Evolutionary conservation across 192 early-diverging fungal species (phyloP).

Genomic region (Phycomyces nitens): DNA sequence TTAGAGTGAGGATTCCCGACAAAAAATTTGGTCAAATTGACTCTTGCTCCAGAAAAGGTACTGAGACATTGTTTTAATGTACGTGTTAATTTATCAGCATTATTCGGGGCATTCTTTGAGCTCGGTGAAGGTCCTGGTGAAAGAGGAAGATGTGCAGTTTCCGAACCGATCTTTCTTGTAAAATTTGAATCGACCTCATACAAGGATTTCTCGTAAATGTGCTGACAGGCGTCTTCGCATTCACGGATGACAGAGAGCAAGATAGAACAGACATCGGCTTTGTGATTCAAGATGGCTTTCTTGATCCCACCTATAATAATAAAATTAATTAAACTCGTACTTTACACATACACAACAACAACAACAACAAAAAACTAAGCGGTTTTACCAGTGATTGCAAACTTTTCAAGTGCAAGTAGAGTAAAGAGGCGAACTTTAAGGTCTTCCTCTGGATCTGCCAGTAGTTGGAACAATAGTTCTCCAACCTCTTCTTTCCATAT

Average conservation of each 20-base stretch:
- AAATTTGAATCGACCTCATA: too few relatives aligned
- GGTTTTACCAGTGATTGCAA: slow-evolving; percentile 49
- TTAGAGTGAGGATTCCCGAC: not conserved
- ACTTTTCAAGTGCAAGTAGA: slow-evolving; percentile 55
- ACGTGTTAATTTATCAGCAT: not conserved
- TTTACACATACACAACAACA: too few relatives aligned
- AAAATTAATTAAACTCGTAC: slow-evolving; percentile 2
- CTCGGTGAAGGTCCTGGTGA: too few relatives aligned
- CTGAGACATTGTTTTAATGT: not conserved
- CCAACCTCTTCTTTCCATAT: slow-evolving; percentile 47
- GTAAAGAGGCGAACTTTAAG: slow-evolving; percentile 47
- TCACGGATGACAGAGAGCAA: slow-evolving; percentile 10
- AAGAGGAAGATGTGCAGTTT: too few relatives aligned
- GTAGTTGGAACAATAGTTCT: slow-evolving; percentile 40
- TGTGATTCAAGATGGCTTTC: slow-evolving; percentile 8
- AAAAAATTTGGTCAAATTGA: not conserved
- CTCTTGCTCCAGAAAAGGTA: not conserved
- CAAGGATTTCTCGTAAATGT: not conserved
- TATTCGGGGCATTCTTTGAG: too few relatives aligned
- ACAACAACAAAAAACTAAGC: not conserved
- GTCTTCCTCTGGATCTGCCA: slow-evolving; percentile 35
- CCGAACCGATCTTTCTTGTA: too few relatives aligned
- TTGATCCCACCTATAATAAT: slow-evolving; percentile 12
- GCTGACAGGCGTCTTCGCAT: slow-evolving; percentile 14
- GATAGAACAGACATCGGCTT: slow-evolving; percentile 6